Conservation (phyloP, 2,329 filamentous ascomycete genomes). For the Sphaerulina musiva region DNA sequence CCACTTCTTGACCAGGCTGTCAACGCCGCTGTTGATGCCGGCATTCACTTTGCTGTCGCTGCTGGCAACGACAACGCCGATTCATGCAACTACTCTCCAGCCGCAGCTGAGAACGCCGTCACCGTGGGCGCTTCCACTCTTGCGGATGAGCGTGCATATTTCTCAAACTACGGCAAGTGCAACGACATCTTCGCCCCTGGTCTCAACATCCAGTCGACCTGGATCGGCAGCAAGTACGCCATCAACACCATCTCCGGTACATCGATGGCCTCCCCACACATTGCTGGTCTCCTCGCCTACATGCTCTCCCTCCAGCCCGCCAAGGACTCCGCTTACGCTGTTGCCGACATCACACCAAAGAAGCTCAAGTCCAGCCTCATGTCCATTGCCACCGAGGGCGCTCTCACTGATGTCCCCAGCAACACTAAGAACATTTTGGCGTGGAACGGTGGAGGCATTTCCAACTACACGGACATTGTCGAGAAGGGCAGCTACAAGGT, state of each 20-base stretch:
- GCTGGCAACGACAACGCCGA: slow-evolving; percentile 97
- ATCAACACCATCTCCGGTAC: slow-evolving; percentile 99
- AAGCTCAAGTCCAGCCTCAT: slow-evolving; percentile 89
- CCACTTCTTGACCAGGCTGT: slow-evolving; percentile 83
- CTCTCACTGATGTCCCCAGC: slow-evolving; percentile 72
- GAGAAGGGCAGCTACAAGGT: slow-evolving; percentile 35
- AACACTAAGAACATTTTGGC: slow-evolving; percentile 92
- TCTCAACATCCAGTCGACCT: slow-evolving; percentile 93
- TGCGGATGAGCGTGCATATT: slow-evolving; percentile 94
- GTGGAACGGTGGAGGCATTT: slow-evolving; percentile 95
- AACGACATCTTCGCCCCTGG: slow-evolving; percentile 94
- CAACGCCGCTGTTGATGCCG: slow-evolving; percentile 84
- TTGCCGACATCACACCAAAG: slow-evolving; percentile 82
- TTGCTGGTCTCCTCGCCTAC: slow-evolving; percentile 94
- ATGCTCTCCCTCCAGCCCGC: slow-evolving; percentile 92
- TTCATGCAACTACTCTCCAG: slow-evolving; percentile 98
- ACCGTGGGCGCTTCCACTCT: slow-evolving; percentile 94
- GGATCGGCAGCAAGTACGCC: slow-evolving; percentile 93
- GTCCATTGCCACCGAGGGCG: slow-evolving; percentile 69
- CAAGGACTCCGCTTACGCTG: slow-evolving; percentile 81
- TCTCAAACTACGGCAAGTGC: slow-evolving; percentile 99
- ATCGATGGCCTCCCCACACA: slow-evolving; percentile 97
- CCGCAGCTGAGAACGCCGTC: slow-evolving; percentile 81
- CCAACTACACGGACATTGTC: slow-evolving; percentile 63
- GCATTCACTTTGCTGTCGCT: slow-evolving; percentile 95